phyloP scores from a whole-genome alignment of 129 eudicot species.

The Sambucus nigra region DNA sequence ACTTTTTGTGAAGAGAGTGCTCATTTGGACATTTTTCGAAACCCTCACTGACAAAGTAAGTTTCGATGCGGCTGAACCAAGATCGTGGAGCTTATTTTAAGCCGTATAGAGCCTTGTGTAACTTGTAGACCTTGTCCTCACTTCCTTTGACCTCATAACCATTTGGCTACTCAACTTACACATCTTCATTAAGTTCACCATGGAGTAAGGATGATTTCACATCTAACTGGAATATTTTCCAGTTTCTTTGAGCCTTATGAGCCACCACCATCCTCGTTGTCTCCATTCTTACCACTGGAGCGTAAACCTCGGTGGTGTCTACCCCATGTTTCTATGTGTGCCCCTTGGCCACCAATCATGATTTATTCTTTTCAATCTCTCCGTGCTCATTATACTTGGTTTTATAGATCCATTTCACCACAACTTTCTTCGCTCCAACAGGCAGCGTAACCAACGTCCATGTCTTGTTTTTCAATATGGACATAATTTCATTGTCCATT shows the following conservation, averaged over 20 bases:
- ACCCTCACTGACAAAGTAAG: not conserved
- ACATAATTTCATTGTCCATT: not conserved
- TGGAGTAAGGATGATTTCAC: too few relatives aligned
- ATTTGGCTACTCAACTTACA: not conserved
- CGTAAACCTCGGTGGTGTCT: too few relatives aligned
- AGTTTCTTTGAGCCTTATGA: not conserved
- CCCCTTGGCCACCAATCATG: not conserved
- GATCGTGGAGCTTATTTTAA: not conserved
- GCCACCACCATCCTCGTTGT: not conserved
- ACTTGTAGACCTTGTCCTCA: too few relatives aligned
- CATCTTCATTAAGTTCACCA: too few relatives aligned
- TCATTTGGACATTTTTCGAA: not conserved
- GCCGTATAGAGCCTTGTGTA: not conserved
- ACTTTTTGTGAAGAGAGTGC: not conserved
- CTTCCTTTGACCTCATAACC: not conserved
- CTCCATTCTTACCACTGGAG: too few relatives aligned
- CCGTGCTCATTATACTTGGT: not conserved
- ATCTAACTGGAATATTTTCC: too few relatives aligned
- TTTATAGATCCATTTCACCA: not conserved
- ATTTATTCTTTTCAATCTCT: not conserved
- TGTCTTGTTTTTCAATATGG: not conserved
- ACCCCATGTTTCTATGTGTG: too few relatives aligned
- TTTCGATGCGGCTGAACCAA: not conserved
- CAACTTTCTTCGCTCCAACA: not conserved
- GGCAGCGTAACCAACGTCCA: not conserved